A percentile compares a stretch with the other conserved stretches of the same genome.
Conservation (phyloP, 257 asterid species). For the Nicotiana otophora region DNA sequence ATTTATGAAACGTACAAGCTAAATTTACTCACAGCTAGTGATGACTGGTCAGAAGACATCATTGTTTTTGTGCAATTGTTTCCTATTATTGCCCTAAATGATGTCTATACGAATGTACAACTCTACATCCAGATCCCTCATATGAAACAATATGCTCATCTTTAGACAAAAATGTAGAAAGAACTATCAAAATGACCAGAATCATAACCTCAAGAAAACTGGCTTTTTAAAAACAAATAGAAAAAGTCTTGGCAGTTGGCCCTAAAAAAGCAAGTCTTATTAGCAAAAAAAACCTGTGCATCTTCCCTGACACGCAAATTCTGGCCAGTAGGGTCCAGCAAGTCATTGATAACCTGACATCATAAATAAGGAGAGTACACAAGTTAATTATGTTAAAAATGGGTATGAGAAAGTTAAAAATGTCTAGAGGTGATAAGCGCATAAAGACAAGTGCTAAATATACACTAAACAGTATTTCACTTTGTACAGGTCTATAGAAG, state of each 20-base stretch:
- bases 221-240: neutral
- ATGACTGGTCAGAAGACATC: neutral
- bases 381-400: neutral
- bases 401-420: neutral
- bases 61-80: neutral
- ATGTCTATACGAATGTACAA: neutral
- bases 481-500: neutral
- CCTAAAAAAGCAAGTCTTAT: neutral
- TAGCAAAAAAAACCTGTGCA: constrained; percentile 63
- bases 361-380: neutral
- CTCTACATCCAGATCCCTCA: neutral
- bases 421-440: neutral
- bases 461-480: neutral
- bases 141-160: neutral
- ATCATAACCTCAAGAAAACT: neutral
- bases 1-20: neutral
- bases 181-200: neutral
- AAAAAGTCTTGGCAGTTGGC: neutral
- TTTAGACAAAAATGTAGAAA: neutral
- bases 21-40: neutral
- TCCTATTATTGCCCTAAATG: neutral
- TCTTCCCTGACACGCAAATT: constrained; percentile 98
- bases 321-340: constrained; percentile 98
- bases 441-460: neutral
- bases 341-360: constrained; percentile 87